Evolutionary conservation across 2,329 filamentous ascomycete species (phyloP), one percentile per base, ranked within the genome.

Genomic region (Leptographium flavum): DNA sequence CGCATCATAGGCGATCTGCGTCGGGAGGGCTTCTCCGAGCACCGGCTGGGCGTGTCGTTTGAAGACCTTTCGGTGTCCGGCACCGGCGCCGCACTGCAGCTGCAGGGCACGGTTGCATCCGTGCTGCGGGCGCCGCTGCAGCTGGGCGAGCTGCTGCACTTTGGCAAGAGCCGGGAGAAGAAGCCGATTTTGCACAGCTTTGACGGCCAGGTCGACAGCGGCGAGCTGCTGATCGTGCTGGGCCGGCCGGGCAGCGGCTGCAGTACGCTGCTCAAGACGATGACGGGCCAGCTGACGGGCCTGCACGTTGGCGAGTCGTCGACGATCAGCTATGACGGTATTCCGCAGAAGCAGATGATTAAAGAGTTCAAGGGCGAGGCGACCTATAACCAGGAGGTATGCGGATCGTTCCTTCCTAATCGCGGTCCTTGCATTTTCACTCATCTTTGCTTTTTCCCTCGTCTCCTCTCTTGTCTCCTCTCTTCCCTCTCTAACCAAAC

Each of bases 301-400:
- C 60, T 83, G 21, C 59, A 67, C 11, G 54, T 79, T 3, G 72
- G 70, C 23, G 55, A 70, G 0, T 46, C 63, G 1, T 72, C 76
- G 0, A 55, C 56, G 0, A 67, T 84, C 21, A 71, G 79, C 54
- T 84, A 83, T 58, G 73, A 81, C 43, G 79, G 79, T 17, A 71
- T 73, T 15, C 57, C 67, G 0, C 66, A 68, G 50, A 56, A 64
- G 46, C 58, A 65, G 45, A 79, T 79, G 69, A 64, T 66, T 41
- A 68, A 68, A 48, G 68, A 79, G 53, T 83, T 80, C 55, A 71
- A 75, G 47, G 78, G 77, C 35, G 79, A 78, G 59, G 70, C 80
- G 2, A 67, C 85, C 13, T 88, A 90, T 58, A 87, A 86, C 53
- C 79, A 85, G 14, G 84, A 90, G 62, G 40, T 25, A 7, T 17